Evolutionary conservation across 306 rosid species (phyloP), one percentile per base, ranked within the genome.

Genomic region (Benincasa hispida): DNA sequence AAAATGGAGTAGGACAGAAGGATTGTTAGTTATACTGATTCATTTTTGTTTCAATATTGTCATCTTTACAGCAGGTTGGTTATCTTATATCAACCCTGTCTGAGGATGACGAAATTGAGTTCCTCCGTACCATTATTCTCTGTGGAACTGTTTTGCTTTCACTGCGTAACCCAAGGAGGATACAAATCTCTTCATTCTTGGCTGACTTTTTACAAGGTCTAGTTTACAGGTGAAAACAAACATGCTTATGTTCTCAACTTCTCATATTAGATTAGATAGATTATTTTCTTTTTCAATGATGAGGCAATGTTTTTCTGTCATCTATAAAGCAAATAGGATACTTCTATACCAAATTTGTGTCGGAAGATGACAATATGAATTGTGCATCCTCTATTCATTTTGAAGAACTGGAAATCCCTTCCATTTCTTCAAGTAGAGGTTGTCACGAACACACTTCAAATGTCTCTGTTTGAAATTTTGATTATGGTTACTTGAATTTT

Each of bases 291-390:
- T 41, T n/a, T 48, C 42, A 7, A 7, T 17, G 39, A 32, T 27
- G 50, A 34, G 47, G 72, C 21, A 34, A 18, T 21, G 1, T 67
- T 12, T 21, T 34, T 51, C 41, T 9, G 54, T 58, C 66, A 65
- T 56, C 76, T 80, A 25, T 74, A 57, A 45, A 32, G 67, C 80
- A 42, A 66, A 27, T 56, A 32, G 82, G 57, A 21, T 41, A 45
- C 22, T 47, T 28, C 19, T 34, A 66, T 66, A 5, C 73, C 50
- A n/a, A 72, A 11, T 72, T 72, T 79, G 83, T 81, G 87, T 81
- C 82, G 84, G 84, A 81, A 84, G 76, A 50, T 72, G 76, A 72
- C 76, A 14, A 72, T 3, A 72, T 47, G 21, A 50, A 50, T 10
- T 47, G 21, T 28, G 55, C 59, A 13, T 72, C 39, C 76, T 42